Percentiles rank a stretch among this genome's conserved stretches.
phyloP scores from a whole-genome alignment of 1,284 basidiomycete genomes.

The Ceratobasidium sp. region DNA sequence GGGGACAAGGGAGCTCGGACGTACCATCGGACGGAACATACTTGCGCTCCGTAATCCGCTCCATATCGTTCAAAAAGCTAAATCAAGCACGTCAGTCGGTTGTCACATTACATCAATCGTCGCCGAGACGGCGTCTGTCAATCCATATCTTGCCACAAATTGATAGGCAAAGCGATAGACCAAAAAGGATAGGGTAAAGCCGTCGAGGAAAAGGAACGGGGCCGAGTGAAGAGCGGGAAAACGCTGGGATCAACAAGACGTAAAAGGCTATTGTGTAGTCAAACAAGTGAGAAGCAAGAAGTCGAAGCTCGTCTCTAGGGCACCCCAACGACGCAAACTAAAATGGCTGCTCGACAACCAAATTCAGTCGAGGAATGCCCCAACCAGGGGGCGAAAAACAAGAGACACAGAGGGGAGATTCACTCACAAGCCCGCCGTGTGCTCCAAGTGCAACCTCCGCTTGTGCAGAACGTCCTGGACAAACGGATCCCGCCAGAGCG shows the following conservation, averaged over 20 bases:
- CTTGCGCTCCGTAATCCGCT: slow-evolving; percentile 75
- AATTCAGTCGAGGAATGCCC: not conserved
- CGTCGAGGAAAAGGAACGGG: slow-evolving; percentile 40
- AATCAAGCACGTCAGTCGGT: too few relatives aligned
- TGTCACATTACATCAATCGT: not conserved
- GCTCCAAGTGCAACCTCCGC: slow-evolving; percentile 70
- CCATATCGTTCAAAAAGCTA: slow-evolving; percentile 79
- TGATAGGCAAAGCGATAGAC: not conserved
- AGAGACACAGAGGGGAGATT: slow-evolving; percentile 23
- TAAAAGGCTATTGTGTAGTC: too few relatives aligned
- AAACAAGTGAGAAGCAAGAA: too few relatives aligned
- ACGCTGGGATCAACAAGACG: too few relatives aligned
- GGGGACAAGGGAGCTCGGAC: slow-evolving; percentile 43
- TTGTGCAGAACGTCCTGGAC: slow-evolving; percentile 67
- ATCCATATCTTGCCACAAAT: too few relatives aligned
- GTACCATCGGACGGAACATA: slow-evolving; percentile 79
- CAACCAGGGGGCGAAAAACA: too few relatives aligned
- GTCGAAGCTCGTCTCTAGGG: too few relatives aligned
- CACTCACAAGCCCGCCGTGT: slow-evolving; percentile 80
- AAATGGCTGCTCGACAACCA: too few relatives aligned
- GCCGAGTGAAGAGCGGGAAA: too few relatives aligned
- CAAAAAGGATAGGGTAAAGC: not conserved
- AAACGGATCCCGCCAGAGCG: slow-evolving; percentile 71
- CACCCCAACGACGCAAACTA: too few relatives aligned
- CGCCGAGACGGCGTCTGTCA: too few relatives aligned